Conservation (phyloP, 1,139 yeast genomes). For the Arxiozyma bovina region DNA sequence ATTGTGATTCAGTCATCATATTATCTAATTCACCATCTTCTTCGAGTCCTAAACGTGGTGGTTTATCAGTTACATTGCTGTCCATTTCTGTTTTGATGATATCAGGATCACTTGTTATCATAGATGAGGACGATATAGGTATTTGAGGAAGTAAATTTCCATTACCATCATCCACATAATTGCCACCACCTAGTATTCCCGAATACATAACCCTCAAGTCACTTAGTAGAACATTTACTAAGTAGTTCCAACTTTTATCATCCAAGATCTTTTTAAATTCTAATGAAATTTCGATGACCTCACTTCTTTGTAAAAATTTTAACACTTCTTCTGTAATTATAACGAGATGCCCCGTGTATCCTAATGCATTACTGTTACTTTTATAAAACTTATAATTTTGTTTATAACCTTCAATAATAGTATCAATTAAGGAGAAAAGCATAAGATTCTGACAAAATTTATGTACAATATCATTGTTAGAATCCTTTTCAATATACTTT, state of each 20-base stretch:
- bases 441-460: constrained; percentile 33
- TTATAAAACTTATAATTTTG: constrained; percentile 60
- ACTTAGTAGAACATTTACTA: constrained; percentile 72
- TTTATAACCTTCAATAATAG: constrained; percentile 74
- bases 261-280: constrained; percentile 27
- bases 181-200: constrained; percentile 74
- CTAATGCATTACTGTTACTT: constrained; percentile 63
- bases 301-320: constrained; percentile 53
- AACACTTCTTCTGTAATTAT: constrained; percentile 95
- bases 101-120: not conserved
- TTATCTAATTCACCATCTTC: not conserved
- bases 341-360: constrained; percentile 96
- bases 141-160: constrained; percentile 25
- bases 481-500: not conserved
- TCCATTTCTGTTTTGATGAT: not conserved
- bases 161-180: constrained; percentile 27
- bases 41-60: not conserved
- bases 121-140: constrained; percentile 5
- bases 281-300: constrained; percentile 31
- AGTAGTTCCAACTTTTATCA: constrained; percentile 61
- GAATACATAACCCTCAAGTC: constrained; percentile 91
- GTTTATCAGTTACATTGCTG: constrained; percentile 2
- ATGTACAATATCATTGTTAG: constrained; percentile 29
- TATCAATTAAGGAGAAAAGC: constrained; percentile 48
- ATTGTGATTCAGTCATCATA: constrained; percentile 22